These are phyloP conservation scores for Stephania cephalantha DNA, from an alignment of 164 flowering plant genomes.

Conservation along the genomic window DNA sequence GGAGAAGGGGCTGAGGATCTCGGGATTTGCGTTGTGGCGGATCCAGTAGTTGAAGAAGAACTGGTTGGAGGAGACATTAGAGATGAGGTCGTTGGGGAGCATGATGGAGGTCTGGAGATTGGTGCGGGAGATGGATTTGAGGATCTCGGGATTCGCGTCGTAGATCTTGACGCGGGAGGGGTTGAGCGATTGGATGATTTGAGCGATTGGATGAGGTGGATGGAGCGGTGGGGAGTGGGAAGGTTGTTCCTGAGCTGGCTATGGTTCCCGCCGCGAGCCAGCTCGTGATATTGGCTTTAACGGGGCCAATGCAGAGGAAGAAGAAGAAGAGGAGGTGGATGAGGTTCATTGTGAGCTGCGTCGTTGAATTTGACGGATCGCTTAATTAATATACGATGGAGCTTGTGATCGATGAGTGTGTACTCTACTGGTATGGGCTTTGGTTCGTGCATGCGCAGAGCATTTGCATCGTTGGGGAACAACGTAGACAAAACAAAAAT, in stretches of 20 bases:
- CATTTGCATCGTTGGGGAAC: too few relatives aligned
- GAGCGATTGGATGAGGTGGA: too few relatives aligned
- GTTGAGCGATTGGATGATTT: constrained; percentile 48
- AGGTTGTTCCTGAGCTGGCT: constrained; percentile 80
- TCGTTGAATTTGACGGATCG: too few relatives aligned
- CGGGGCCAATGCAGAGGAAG: too few relatives aligned
- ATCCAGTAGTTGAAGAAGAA: constrained; percentile 67
- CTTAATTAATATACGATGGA: too few relatives aligned
- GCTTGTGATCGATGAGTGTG: too few relatives aligned
- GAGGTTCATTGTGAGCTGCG: too few relatives aligned
- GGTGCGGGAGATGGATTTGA: constrained; percentile 43
- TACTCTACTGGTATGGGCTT: too few relatives aligned
- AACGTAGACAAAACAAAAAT: too few relatives aligned
- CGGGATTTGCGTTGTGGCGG: constrained; percentile 48
- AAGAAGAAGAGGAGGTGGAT: too few relatives aligned
- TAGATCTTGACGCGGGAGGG: constrained; percentile 69
- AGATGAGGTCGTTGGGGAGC: constrained; percentile 69
- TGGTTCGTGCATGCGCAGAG: too few relatives aligned
- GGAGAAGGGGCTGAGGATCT: constrained; percentile 42
- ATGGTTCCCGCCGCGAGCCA: constrained; percentile 59
- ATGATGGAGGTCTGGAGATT: constrained; percentile 58
- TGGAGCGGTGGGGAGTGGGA: constrained; percentile 47
- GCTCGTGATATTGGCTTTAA: constrained; percentile 30
- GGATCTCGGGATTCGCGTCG: constrained; percentile 63
- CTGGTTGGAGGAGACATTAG: constrained; percentile 47